phyloP scores from a whole-genome alignment of 306 rosid genomes.

The Casuarina glauca region DNA sequence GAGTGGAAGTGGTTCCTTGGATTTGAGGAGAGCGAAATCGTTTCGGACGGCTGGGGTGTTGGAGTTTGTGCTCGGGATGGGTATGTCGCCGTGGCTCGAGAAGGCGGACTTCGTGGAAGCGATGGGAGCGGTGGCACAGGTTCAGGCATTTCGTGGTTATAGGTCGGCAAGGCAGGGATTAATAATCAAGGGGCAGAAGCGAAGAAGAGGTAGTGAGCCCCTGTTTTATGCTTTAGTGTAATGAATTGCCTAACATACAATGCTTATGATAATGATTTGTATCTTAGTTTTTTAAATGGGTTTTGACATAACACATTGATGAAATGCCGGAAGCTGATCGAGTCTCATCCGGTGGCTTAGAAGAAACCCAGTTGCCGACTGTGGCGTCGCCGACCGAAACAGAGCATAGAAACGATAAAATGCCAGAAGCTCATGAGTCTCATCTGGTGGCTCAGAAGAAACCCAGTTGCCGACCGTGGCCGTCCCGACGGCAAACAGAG shows the following conservation, averaged over 20 bases:
- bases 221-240: not conserved
- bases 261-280: not conserved
- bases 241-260: not conserved
- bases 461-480: no score
- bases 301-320: no score
- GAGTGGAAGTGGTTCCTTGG: not conserved
- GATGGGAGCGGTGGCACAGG: slow-evolving; percentile 22
- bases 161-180: slow-evolving; percentile 18
- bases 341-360: no score
- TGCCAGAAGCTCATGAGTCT: no score
- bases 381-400: no score
- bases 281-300: not conserved
- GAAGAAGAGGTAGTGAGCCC: slow-evolving; percentile 16
- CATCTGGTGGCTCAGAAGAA: no score
- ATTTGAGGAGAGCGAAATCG: not conserved
- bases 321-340: no score
- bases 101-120: slow-evolving; percentile 26
- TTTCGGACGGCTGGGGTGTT: slow-evolving; percentile 25
- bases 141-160: slow-evolving; percentile 41
- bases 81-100: slow-evolving; percentile 37
- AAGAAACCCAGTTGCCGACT: no score
- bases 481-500: no score
- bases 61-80: slow-evolving; percentile 29
- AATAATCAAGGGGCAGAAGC: not conserved
- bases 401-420: no score